Evolutionary conservation across 2,329 filamentous ascomycete species (phyloP), one percentile per base, ranked within the genome.

Genomic region (Onygenales sp.): DNA sequence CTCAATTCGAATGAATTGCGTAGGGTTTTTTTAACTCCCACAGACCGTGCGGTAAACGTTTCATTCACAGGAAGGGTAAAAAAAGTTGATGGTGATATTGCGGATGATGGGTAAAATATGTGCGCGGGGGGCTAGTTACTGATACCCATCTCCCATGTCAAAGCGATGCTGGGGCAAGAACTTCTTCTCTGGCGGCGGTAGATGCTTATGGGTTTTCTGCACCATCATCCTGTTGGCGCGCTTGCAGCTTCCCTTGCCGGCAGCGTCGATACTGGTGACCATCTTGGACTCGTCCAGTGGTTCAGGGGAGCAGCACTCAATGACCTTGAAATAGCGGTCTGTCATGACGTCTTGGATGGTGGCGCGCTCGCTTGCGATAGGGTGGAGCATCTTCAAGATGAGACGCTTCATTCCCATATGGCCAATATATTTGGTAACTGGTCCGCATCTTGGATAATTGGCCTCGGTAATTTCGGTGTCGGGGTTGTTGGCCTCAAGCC

Each of bases 331-430:
- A 78, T 83, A 89, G n/a, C 84, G 76, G 61, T 87, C 82, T 57
- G 78, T 82, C 52, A 89, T 72, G 1, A 88, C 82, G 1, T 88
- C 81, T 6, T 78, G 71, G 50, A 93, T 87, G 32, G 77, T 80
- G 60, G 86, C 82, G 43, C 90, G 85, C 65, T 82, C 82, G 7
- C 72, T 69, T 0, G 90, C 88, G 59, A 90, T 75, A 0, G 89
- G 89, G 66, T 95, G 84, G 35, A 95, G 77, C 89, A 95, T 94
- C 65, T 81, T 83, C 50, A 93, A 72, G 9, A 95, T 71, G 4
- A 94, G 72, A 9, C 84, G 82, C 55, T 85, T 83, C 54, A 91
- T 76, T 2, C 82, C 80, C 1, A 83, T 80, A 33, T 86, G 84
- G 61, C 83, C 83, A 27, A 55, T 54, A 58, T 90, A 75, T 13